A percentile compares a stretch with the other conserved stretches of the same genome.
These are phyloP conservation scores for Adiantum capillusveneris DNA, from an alignment of 75 land plant species.

Conservation along the genomic window DNA sequence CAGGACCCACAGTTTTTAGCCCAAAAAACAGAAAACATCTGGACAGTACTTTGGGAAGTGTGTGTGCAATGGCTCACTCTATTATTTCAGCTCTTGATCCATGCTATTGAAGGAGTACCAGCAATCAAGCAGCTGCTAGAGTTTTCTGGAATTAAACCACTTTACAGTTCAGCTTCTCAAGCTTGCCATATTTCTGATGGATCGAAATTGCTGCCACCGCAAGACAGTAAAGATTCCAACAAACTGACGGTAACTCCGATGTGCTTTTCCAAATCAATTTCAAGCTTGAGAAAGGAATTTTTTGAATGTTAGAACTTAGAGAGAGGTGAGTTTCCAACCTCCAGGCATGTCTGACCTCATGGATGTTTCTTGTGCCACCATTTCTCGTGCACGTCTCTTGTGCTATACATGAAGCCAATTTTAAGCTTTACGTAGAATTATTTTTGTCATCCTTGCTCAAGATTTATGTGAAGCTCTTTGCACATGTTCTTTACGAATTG, in stretches of 20 bases:
- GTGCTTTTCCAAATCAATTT: no score
- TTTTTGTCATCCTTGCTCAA: no score
- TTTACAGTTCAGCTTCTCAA: background rate
- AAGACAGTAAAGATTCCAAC: background rate
- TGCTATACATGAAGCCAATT: no score
- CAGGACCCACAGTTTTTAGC: background rate
- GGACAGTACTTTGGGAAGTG: conserved; percentile 2
- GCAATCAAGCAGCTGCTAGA: conserved; percentile 3
- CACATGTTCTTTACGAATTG: no score
- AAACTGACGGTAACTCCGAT: conserved; percentile 2
- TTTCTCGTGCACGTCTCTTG: no score
- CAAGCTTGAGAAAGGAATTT: no score
- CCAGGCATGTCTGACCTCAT: background rate
- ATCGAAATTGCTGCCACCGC: conserved; percentile 2
- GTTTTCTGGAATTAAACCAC: conserved; percentile 1
- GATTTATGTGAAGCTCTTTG: no score
- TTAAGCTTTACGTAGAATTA: no score
- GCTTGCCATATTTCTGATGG: background rate
- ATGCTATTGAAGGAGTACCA: background rate
- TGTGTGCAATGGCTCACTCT: conserved; percentile 7
- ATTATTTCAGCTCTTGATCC: conserved; percentile 5
- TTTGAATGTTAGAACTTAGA: background rate
- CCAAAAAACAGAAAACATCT: background rate
- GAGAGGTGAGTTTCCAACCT: background rate
- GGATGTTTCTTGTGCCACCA: no score